A percentile compares a stretch with the other conserved stretches of the same genome.
Conservation (phyloP, 148 eudicot species). For the Fagopyrum homotropicum region DNA sequence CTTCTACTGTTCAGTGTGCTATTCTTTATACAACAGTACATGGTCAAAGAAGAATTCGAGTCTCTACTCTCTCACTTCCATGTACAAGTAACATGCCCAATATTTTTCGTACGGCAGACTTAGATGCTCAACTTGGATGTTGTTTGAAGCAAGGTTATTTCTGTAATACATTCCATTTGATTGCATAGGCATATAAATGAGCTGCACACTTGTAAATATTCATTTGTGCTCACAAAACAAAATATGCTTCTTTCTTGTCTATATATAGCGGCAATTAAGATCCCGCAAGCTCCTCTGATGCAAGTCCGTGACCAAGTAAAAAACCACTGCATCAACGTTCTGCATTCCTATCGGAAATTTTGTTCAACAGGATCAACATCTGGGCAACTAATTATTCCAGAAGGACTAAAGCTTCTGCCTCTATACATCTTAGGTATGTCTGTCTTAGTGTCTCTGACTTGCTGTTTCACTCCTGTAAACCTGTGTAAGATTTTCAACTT, state of each 20-base stretch:
- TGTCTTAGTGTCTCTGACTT: neutral
- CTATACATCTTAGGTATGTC: conserved; percentile 79
- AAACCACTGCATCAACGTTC: conserved; percentile 66
- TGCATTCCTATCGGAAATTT: conserved; percentile 79
- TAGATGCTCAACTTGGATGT: conserved; percentile 88
- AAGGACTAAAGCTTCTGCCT: conserved; percentile 90
- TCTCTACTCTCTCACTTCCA: conserved; percentile 80
- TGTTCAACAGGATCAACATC: conserved; percentile 80
- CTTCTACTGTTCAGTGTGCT: conserved; percentile 50
- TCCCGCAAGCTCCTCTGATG: conserved; percentile 56
- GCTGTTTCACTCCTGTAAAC: neutral
- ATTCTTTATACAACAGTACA: conserved; percentile 88
- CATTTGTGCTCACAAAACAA: conserved; percentile 2
- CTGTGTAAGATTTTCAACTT: too few species aligned
- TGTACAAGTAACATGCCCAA: conserved; percentile 76
- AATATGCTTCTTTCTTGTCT: conserved; percentile 7
- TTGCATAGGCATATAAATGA: neutral
- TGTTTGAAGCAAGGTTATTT: conserved; percentile 74
- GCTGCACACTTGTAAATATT: neutral
- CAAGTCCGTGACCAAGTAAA: conserved; percentile 79
- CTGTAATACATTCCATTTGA: too few species aligned
- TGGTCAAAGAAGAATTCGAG: conserved; percentile 93
- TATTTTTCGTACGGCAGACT: conserved; percentile 81
- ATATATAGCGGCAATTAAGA: conserved; percentile 57
- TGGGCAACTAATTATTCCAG: conserved; percentile 93